phyloP scores from a whole-genome alignment of 208 protist genomes.

The Spongospora subterranea region DNA sequence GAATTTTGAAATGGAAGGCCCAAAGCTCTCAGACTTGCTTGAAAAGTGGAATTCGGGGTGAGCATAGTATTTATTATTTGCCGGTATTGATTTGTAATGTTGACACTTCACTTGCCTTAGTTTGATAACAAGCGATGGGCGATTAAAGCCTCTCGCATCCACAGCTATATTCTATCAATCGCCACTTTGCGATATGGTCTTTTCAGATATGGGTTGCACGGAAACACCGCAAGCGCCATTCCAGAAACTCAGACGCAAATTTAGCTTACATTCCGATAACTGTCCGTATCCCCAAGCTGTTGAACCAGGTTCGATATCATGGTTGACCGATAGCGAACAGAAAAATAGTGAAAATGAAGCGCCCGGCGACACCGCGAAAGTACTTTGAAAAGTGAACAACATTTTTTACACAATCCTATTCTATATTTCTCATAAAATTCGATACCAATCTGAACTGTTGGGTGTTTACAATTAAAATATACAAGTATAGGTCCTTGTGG shows the following conservation, averaged over 20 bases:
- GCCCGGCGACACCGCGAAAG: not conserved
- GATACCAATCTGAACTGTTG: not conserved
- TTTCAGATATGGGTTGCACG: not conserved
- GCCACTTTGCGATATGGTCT: not conserved
- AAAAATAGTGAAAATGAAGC: not conserved
- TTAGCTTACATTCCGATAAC: not conserved
- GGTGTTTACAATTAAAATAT: not conserved
- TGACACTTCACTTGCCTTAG: no score
- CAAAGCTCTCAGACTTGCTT: no score
- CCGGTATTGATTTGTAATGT: no score
- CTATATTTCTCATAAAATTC: not conserved
- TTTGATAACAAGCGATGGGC: no score
- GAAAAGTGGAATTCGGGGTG: no score
- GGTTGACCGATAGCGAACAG: not conserved
- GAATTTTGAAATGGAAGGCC: no score
- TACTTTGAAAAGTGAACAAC: not conserved
- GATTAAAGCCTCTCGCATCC: no score
- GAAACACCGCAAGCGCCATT: not conserved
- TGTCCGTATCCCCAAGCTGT: no score
- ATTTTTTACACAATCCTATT: not conserved
- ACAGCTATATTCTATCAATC: not conserved
- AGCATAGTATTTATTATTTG: no score
- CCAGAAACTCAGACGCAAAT: not conserved
- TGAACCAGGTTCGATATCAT: no score
- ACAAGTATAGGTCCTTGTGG: not conserved